Percentiles rank a stretch among this genome's conserved stretches.
These are phyloP conservation scores for Maudiozyma pseudohumilis DNA, from an alignment of 805 yeast genomes.

Conservation along the genomic window DNA sequence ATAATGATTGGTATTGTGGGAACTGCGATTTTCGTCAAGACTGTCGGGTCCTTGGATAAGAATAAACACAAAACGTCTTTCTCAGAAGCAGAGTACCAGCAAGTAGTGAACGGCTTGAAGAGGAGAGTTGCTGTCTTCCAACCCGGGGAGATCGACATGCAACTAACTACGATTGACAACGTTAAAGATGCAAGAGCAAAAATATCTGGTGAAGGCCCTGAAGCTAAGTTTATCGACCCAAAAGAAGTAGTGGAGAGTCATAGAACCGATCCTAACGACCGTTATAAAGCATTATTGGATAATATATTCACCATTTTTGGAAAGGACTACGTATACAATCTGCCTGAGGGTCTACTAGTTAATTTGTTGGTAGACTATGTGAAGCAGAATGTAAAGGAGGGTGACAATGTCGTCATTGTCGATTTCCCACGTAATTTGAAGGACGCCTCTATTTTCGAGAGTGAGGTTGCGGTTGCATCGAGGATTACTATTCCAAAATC, in stretches of 20 bases:
- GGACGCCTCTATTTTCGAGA: constrained; percentile 66
- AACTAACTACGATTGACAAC: constrained; percentile 28
- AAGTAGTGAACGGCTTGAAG: constrained; percentile 38
- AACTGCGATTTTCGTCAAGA: constrained; percentile 33
- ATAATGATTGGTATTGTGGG: constrained; percentile 37
- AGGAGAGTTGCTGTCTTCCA: constrained; percentile 38
- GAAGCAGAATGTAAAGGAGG: constrained; percentile 17
- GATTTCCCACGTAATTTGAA: constrained; percentile 54
- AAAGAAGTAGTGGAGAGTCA: constrained; percentile 38
- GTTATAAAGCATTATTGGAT: constrained; percentile 44
- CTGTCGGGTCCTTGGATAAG: constrained; percentile 30
- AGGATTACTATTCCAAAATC: constrained; percentile 26
- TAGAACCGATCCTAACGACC: constrained; percentile 34
- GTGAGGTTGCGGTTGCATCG: constrained; percentile 45
- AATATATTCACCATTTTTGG: constrained; percentile 29
- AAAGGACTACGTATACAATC: constrained; percentile 16
- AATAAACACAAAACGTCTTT: constrained; percentile 28
- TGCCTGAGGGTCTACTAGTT: constrained; percentile 31
- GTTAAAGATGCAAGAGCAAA: constrained; percentile 16
- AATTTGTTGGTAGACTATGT: constrained; percentile 28
- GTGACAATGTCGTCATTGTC: constrained; percentile 40
- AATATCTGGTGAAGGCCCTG: background rate
- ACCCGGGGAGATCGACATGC: constrained; percentile 34
- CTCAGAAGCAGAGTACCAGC: constrained; percentile 35
- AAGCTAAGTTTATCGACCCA: constrained; percentile 40